Evolutionary conservation across 805 yeast genomes (phyloP).

Genomic region (Novakomyces olei): DNA sequence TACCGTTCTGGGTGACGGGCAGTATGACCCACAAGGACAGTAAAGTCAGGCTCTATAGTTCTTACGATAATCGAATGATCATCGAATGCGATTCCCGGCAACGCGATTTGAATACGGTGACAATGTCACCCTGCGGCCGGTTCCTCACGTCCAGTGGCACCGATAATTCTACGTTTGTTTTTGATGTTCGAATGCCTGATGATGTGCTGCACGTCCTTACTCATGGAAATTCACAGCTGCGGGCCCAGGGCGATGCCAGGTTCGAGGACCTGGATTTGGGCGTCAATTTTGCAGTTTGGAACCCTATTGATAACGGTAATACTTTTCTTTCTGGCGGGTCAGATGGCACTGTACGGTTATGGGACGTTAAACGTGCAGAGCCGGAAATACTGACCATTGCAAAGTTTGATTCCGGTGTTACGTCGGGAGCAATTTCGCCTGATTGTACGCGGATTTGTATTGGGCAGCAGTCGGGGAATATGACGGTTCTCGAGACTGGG

Average conservation of each 20-base stretch:
- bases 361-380: background rate
- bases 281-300: slow-evolving; percentile 1
- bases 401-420: background rate
- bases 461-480: too few species aligned
- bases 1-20: background rate
- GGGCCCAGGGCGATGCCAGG: background rate
- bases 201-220: background rate
- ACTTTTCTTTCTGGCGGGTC: slow-evolving; percentile 1
- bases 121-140: background rate
- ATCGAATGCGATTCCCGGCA: background rate
- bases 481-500: too few species aligned
- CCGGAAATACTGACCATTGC: slow-evolving; percentile 1
- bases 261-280: slow-evolving; percentile 3
- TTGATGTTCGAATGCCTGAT: slow-evolving; percentile 1
- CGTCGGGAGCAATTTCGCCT: background rate
- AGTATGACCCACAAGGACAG: background rate
- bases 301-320: slow-evolving; percentile 1
- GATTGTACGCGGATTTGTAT: too few species aligned
- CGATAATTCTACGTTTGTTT: slow-evolving; percentile 2
- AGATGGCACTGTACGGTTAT: slow-evolving; percentile 2
- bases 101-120: slow-evolving; percentile 1
- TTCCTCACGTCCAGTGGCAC: slow-evolving; percentile 4
- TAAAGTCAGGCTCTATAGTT: background rate
- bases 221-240: slow-evolving; percentile 2
- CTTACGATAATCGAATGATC: background rate